Conservation (phyloP, 148 eudicot species). For the Rhododendron williamsianum region DNA sequence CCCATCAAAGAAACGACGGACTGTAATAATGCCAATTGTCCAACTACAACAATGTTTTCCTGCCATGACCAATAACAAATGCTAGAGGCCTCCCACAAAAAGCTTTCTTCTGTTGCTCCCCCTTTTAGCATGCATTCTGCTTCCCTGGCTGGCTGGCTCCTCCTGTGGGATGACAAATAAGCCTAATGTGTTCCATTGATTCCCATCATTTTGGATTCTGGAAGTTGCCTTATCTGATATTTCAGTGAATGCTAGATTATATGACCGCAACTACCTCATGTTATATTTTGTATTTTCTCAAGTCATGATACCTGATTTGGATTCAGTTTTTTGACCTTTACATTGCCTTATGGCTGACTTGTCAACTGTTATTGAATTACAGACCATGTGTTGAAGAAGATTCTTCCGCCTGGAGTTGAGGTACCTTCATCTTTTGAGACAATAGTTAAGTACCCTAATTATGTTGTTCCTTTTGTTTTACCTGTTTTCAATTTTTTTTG, state of each 20-base stretch:
- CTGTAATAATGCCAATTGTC: not conserved
- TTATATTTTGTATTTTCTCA: not conserved
- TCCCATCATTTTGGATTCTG: not conserved
- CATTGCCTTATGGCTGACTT: slow-evolving; percentile 2
- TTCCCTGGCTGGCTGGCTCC: not conserved
- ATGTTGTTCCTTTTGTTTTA: not conserved
- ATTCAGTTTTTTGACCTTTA: not conserved
- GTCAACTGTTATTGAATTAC: slow-evolving; percentile 16
- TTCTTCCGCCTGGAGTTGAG: slow-evolving; percentile 84
- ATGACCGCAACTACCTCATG: not conserved
- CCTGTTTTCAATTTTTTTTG: not conserved
- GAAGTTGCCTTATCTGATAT: not conserved
- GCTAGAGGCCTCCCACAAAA: not conserved
- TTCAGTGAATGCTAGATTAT: not conserved
- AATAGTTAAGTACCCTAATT: slow-evolving; percentile 72
- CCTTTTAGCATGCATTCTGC: not conserved
- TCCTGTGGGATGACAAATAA: not conserved
- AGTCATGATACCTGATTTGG: not conserved
- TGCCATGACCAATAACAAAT: not conserved
- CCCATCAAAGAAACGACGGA: not conserved
- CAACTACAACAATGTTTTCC: not conserved
- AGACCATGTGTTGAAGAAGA: slow-evolving; percentile 93
- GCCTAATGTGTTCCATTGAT: not conserved
- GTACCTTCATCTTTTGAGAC: slow-evolving; percentile 97
- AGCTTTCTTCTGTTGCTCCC: not conserved